These are phyloP conservation scores for Alisma plantagoaquatica DNA, from an alignment of 106 monocot species.

Conservation along the genomic window DNA sequence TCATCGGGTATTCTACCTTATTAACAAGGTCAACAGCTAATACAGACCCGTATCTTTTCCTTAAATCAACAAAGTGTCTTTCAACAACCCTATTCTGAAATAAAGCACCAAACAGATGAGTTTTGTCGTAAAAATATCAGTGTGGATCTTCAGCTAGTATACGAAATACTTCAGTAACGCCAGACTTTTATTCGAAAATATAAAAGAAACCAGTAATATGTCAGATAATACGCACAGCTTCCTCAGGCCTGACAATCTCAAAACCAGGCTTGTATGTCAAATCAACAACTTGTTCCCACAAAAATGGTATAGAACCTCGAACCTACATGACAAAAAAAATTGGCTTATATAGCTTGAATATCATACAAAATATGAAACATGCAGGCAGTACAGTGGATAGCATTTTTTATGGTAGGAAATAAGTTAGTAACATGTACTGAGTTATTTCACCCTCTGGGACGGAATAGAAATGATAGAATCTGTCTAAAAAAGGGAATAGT, in stretches of 20 bases:
- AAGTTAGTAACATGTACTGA: no score
- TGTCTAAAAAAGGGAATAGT: no score
- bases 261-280: constrained; percentile 88
- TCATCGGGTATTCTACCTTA: no score
- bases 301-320: constrained; percentile 91
- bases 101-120: background rate
- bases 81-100: constrained; percentile 67
- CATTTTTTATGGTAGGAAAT: background rate
- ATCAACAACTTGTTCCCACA: constrained; percentile 99
- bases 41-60: constrained; percentile 76
- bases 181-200: background rate
- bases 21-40: constrained; percentile 90
- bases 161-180: no score
- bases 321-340: constrained; percentile 39
- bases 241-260: constrained; percentile 77
- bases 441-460: no score
- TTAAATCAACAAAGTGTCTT: constrained; percentile 83
- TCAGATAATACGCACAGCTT: constrained; percentile 58
- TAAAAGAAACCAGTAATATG: background rate
- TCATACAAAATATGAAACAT: no score
- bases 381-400: no score
- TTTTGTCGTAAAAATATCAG: background rate
- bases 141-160: no score
- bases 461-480: no score
- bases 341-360: no score